A percentile compares a stretch with the other conserved stretches of the same genome.
Evolutionary conservation across 495 filamentous ascomycete species (phyloP).

Genomic region (Hypoxylon cercidicola): DNA sequence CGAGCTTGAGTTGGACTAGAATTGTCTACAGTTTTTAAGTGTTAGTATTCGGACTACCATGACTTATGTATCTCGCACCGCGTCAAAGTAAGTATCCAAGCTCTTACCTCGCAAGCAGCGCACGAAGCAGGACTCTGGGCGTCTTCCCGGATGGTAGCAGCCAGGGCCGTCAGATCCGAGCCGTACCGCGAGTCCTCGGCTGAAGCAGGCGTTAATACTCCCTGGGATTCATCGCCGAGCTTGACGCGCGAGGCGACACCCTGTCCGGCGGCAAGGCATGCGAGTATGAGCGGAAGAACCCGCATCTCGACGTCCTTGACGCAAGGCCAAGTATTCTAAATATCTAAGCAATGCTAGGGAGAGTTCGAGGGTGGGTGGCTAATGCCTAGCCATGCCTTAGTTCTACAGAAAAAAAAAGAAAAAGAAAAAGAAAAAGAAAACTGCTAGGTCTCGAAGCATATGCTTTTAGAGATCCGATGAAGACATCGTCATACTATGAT

Average conservation of each 20-base stretch:
- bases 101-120: slow-evolving; percentile 58
- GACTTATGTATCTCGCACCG: neutral
- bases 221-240: slow-evolving; percentile 11
- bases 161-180: slow-evolving; percentile 17
- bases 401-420: no score
- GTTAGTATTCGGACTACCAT: no score
- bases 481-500: neutral
- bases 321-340: neutral
- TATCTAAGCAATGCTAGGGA: neutral
- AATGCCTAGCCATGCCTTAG: no score
- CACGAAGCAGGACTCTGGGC: slow-evolving; percentile 58
- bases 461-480: neutral
- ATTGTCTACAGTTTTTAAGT: slow-evolving; percentile 45
- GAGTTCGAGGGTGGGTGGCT: no score
- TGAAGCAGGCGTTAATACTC: slow-evolving; percentile 7
- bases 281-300: slow-evolving; percentile 9
- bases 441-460: no score
- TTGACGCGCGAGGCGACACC: neutral
- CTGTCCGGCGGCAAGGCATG: neutral
- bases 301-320: slow-evolving; percentile 20
- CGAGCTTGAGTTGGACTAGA: slow-evolving; percentile 57
- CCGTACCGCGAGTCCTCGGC: neutral
- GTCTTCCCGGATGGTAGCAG: slow-evolving; percentile 47
- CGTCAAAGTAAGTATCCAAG: neutral
- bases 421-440: no score